Evolutionary conservation across 78 protist genomes (phyloP).

Genomic region (Cavenderia fasciculata): DNA sequence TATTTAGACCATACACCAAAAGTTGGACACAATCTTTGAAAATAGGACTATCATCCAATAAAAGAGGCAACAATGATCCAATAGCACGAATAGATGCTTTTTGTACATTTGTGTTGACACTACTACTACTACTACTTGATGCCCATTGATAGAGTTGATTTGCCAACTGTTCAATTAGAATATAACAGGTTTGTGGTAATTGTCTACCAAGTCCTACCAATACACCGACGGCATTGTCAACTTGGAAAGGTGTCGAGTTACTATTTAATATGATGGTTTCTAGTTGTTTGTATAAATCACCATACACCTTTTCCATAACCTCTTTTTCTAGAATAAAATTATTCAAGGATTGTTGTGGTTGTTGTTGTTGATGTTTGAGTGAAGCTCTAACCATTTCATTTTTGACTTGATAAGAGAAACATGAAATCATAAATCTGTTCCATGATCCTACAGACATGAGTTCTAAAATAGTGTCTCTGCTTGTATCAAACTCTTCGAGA

Average conservation of each 20-base stretch:
- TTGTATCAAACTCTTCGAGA: neutral
- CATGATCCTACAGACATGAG: conserved; percentile 64
- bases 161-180: conserved; percentile 8
- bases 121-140: too few species aligned
- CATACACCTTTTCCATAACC: conserved; percentile 18
- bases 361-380: too few species aligned
- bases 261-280: neutral
- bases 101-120: too few species aligned
- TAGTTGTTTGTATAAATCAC: neutral
- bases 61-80: neutral
- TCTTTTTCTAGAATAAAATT: too few species aligned
- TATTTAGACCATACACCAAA: too few species aligned
- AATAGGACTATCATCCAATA: conserved; percentile 28
- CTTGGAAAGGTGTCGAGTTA: neutral
- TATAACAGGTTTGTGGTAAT: conserved; percentile 6
- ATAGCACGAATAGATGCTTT: conserved; percentile 2
- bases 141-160: conserved; percentile 7
- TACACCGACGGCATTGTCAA: conserved; percentile 34
- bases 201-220: neutral
- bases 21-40: neutral
- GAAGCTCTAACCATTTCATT: too few species aligned
- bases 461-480: neutral
- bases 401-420: too few species aligned
- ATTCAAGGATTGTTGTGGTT: too few species aligned
- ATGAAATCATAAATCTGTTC: conserved; percentile 54